Base-by-base conservation (phyloP, 768 basidiomycete species). In the Tulasnella sp. region DNA sequence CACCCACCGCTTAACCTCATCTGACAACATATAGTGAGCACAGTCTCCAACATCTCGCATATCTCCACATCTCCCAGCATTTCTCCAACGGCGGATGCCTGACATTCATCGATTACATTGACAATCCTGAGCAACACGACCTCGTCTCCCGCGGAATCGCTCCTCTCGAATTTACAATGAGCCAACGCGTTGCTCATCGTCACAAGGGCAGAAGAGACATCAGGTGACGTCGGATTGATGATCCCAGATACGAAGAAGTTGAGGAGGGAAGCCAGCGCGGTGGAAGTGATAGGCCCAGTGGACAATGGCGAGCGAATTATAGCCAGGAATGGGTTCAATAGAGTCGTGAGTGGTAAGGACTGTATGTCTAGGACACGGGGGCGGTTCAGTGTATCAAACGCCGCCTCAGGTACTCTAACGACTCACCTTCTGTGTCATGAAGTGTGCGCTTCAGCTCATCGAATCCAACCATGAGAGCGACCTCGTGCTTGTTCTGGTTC, bases 21-120 rank as follows among this genome's bases (percentile, higher is more conserved):
- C 69, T 97, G 88, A 70, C 94, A 97, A 64, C 92, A 92, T 51
- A 94, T 97, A 10, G 92, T 94, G 64, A 99, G 71, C 3, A 97
- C 94, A 1, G 93, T 94, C 71, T 99, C 96, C 65, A 99, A 74
- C 85, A 99, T 92, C 72, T 97, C 96, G 68, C 96, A 99, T 15
- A 98, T 85, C 68, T 92, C 91, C 54, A 96, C 80, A 66, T 99
- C 94, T 25, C 88, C 90, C 34, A 98, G 77, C 9, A 76, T 74
- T n/a, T 72, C 69, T 0, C 88, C 85, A 27, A 89, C 81, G 11
- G 61, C 34, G 59, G 71, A 73, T 53, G 82, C 77, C 63, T 96
- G 75, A 65, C 87, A 85, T 63, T 87, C 82, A 62, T 89, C 82
- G 53, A 94, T 92, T 17, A 98, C 84, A 7, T 84, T 79, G 76